Evolutionary conservation across 2,329 filamentous ascomycete genomes (phyloP), one percentile per base, ranked within the genome.

Genomic region (Sporothrix humicola): DNA sequence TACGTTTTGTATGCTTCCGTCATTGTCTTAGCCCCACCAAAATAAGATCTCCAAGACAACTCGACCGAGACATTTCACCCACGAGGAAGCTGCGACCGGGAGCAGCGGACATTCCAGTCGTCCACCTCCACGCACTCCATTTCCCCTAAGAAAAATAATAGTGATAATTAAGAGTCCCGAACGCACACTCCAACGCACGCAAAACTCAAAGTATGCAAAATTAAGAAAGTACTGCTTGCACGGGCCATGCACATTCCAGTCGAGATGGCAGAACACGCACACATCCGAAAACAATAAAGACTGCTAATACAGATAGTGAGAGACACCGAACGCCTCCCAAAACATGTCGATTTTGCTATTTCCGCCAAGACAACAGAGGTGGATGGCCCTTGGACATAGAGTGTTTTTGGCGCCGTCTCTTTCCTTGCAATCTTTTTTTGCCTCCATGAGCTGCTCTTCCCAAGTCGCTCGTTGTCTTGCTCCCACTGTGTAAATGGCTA

Each of bases 71-170:
- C 66, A 69, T 42, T 20, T 54, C 26, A 52, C 46, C 66, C 66
- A 69, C 66, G 66, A 69, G 66, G 66, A 69, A 69, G 48, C 48
- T 10, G 10, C 65, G 66, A 54, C 66, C 66, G 66, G 12, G 46
- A 54, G 20, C 66, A 69, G 66, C 66, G 48, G 12, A n/a, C 44
- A 52, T 68, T 50, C 46, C 42, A 66, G 46, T 48, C 20, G 6
- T 1, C 17, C 31, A 37, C 31, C 31, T 37, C 31, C 31, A 37
- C 31, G 31, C 31, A 5, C 31, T 37, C 23, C 23, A 26, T 26
- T 26, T 26, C 23, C 23, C 23, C 23, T 26, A 26, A 26, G 23
- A 26, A 26, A 26, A 26, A 26, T 26, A 26, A 26, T 26, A 26
- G 23, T 26, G 23, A 26, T 26, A 26, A 26, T 26, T 26, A 26